Evolutionary conservation across 768 basidiomycete genomes (phyloP).

Genomic region (Mycena floridula): DNA sequence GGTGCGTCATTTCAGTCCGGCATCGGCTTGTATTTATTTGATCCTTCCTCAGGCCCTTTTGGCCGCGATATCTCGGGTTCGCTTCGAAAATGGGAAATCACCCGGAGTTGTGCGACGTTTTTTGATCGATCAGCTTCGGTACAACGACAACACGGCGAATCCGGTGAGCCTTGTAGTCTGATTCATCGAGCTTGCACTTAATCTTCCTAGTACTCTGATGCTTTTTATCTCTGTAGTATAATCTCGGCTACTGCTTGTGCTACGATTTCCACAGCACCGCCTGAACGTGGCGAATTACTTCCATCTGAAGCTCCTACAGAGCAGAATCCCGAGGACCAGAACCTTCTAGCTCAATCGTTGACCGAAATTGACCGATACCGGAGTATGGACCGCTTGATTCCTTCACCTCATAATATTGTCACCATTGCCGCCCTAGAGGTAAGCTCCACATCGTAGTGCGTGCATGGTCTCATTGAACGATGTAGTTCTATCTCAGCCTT

Average conservation of each 20-base stretch:
- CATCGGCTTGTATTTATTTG: neutral
- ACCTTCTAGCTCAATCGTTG: slow-evolving; percentile 66
- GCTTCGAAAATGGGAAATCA: slow-evolving; percentile 83
- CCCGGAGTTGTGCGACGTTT: slow-evolving; percentile 83
- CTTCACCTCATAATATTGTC: slow-evolving; percentile 90
- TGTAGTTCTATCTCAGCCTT: slow-evolving; percentile 74
- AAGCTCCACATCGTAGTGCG: slow-evolving; percentile 15
- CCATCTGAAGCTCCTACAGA: slow-evolving; percentile 62
- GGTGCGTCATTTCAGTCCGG: slow-evolving; percentile 34
- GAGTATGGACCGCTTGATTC: slow-evolving; percentile 91
- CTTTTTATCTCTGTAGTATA: slow-evolving; percentile 82
- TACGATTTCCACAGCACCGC: slow-evolving; percentile 68
- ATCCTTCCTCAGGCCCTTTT: slow-evolving; percentile 53
- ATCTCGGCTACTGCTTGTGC: slow-evolving; percentile 80
- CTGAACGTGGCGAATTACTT: slow-evolving; percentile 74
- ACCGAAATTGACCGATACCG: slow-evolving; percentile 88
- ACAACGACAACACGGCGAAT: slow-evolving; percentile 93
- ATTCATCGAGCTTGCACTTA: slow-evolving; percentile 1
- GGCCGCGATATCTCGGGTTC: slow-evolving; percentile 77
- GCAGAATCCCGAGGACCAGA: slow-evolving; percentile 61
- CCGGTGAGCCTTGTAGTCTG: slow-evolving; percentile 43
- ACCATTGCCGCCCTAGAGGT: slow-evolving; percentile 91
- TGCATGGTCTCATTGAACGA: slow-evolving; percentile 3
- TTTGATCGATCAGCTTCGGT: slow-evolving; percentile 86
- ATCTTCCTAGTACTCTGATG: slow-evolving; percentile 72